These are phyloP conservation scores for Chiua virens DNA, from an alignment of 768 basidiomycete species.

Conservation along the genomic window DNA sequence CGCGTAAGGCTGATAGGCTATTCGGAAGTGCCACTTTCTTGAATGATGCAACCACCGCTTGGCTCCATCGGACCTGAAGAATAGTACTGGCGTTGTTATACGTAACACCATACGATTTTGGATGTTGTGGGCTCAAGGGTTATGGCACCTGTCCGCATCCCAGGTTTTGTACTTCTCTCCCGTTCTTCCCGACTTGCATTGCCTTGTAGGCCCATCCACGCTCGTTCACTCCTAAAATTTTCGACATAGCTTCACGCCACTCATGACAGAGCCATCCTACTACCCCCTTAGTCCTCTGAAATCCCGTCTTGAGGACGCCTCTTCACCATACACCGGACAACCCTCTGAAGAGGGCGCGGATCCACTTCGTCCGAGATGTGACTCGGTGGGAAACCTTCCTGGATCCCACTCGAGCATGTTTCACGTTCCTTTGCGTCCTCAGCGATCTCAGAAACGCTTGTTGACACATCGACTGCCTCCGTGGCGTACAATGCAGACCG, in stretches of 20 bases:
- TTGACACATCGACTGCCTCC: background rate
- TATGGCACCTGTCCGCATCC: no score
- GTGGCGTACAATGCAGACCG: slow-evolving; percentile 10
- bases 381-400: background rate
- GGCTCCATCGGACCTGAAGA: no score
- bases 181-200: background rate
- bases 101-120: no score
- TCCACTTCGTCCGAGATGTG: background rate
- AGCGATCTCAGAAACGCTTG: background rate
- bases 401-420: slow-evolving; percentile 2
- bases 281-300: slow-evolving; percentile 16
- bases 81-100: no score
- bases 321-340: background rate
- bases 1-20: no score
- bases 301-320: background rate
- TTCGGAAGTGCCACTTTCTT: no score
- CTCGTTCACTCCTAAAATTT: slow-evolving; percentile 3
- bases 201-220: slow-evolving; percentile 2
- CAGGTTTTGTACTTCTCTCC: no score
- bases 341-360: background rate
- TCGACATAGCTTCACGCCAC: background rate
- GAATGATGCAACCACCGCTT: no score
- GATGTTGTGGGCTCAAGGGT: no score
- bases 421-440: slow-evolving; percentile 7
- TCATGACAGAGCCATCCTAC: slow-evolving; percentile 21